Conservation (phyloP, 192 early-diverging fungal genomes). For the Chytriomyces sp. region DNA sequence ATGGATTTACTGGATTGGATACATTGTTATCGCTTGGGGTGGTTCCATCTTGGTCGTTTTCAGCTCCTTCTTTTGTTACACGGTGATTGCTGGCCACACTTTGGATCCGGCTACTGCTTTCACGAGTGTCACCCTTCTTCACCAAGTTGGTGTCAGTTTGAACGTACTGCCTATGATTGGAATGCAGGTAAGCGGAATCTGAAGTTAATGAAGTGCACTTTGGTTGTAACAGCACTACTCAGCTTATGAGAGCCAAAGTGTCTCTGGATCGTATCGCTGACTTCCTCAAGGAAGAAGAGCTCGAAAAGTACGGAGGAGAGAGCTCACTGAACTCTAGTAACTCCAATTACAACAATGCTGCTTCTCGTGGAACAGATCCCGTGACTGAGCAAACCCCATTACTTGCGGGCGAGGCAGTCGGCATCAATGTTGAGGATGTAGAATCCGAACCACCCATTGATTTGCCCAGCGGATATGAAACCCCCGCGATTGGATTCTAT, state of each 20-base stretch:
- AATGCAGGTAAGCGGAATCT: constrained; percentile 29
- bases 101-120: constrained; percentile 49
- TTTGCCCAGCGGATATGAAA: neutral
- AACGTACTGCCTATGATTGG: constrained; percentile 19
- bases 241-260: constrained; percentile 35
- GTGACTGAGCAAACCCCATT: constrained; percentile 20
- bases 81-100: constrained; percentile 34
- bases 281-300: constrained; percentile 43
- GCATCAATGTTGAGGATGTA: neutral
- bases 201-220: neutral
- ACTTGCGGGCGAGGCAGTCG: neutral
- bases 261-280: constrained; percentile 37
- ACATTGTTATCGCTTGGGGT: constrained; percentile 18
- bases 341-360: neutral
- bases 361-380: neutral
- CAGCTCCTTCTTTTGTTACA: constrained; percentile 60
- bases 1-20: constrained; percentile 20
- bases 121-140: constrained; percentile 36
- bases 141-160: constrained; percentile 30
- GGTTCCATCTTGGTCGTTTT: constrained; percentile 57
- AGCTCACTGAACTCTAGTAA: neutral
- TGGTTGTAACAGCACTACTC: neutral
- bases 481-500: constrained; percentile 19
- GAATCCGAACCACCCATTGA: neutral
- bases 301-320: constrained; percentile 38